Base-by-base conservation (phyloP, 352 stramenopile species). In the Phytophthora pistaciae region DNA sequence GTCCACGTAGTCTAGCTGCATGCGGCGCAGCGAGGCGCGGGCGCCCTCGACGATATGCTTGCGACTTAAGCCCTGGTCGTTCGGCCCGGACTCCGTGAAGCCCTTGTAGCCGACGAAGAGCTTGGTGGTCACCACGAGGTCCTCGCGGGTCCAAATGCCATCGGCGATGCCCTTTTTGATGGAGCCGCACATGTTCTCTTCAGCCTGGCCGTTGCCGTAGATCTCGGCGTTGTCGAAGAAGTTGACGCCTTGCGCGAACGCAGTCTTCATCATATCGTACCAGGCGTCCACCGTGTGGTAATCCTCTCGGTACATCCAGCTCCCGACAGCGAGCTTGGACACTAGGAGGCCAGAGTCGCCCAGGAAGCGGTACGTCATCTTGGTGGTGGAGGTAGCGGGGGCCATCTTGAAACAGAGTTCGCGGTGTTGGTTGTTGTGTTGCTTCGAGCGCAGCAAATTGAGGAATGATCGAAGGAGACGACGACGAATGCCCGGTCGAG, bases 41-140 rank as follows among this genome's bases (percentile, higher is more conserved):
- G 75, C 72, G 33, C 83, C 82, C 20, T 88, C 79, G 13, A 84
- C 69, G 60, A 93, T 79, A 52, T 87, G 69, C 65, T 84, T 87
- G 33, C 79, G 71, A 33, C 71, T 83, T 16, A 82, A 53, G 31
- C 78, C 70, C 18, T 76, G 33, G 21, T 62, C 56, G 42, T 82
- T 86, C 5, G 72, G 77, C 3, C 42, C 42, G 6, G 42, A 49
- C 13, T 27, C 7, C 7, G n/a, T n/a, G 20, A 18, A 27, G 20
- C 46, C 42, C 42, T 49, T 49, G 42, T 27, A 16, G n/a, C 74
- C 67, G 67, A 81, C 81, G 40, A 63, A 68, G 2, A 63, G 29
- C 14, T 68, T 64, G 16, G 57, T 62, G 40, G 29, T 60, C n/a
- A 68, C 16, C 13, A 66, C 36, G 13, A 72, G 21, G 42, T 61